These are phyloP conservation scores for Henckelia pumila DNA, from an alignment of 257 asterid genomes.

Conservation along the genomic window DNA sequence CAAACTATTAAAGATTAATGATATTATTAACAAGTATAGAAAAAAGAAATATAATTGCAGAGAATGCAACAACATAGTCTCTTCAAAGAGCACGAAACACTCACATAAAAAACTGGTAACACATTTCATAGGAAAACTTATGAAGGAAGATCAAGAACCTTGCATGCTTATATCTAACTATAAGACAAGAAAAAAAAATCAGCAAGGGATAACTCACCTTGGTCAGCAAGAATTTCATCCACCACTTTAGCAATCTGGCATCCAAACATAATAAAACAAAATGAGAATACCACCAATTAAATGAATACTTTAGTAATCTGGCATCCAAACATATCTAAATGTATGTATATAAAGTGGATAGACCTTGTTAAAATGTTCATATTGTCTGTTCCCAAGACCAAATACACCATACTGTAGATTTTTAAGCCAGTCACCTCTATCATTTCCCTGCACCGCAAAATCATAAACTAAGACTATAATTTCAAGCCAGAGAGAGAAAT, in stretches of 20 bases:
- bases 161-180: neutral
- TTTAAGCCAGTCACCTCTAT: constrained; percentile 73
- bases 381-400: constrained; percentile 98
- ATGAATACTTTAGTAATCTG: no score
- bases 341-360: no score
- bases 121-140: neutral
- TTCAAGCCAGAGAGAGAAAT: constrained; percentile 16
- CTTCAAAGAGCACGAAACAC: neutral
- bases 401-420: constrained; percentile 82
- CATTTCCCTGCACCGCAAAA: constrained; percentile 59
- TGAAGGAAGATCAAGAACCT: neutral
- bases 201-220: constrained; percentile 47
- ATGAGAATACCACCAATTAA: neutral
- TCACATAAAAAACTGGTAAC: neutral
- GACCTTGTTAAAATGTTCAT: constrained; percentile 99
- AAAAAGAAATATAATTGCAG: neutral
- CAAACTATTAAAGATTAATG: neutral
- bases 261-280: constrained; percentile 22
- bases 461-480: constrained; percentile 23
- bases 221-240: constrained; percentile 63
- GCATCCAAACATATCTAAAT: neutral
- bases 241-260: constrained; percentile 86
- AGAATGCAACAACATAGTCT: neutral
- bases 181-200: constrained; percentile 3
- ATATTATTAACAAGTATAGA: no score